phyloP scores from a whole-genome alignment of 768 basidiomycete genomes.

The Suillus clintonianus region DNA sequence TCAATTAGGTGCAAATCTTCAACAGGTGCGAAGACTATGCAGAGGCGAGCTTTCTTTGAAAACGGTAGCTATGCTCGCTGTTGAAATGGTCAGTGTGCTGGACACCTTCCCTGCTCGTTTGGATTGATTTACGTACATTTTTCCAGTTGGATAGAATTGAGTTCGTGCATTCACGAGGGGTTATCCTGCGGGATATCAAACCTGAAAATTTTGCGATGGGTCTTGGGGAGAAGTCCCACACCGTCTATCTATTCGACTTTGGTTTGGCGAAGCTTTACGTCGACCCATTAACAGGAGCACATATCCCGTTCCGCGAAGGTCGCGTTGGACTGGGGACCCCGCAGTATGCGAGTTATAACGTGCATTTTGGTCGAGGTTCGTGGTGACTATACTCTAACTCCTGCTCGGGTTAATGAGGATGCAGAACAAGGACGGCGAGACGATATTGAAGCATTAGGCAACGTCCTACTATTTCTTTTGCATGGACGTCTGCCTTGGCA shows the following conservation, averaged over 20 bases:
- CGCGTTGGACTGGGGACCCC: slow-evolving; percentile 14
- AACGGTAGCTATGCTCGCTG: slow-evolving; percentile 22
- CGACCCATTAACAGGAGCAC: slow-evolving; percentile 12
- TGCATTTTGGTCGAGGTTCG: slow-evolving; percentile 15
- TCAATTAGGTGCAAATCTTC: slow-evolving; percentile 18
- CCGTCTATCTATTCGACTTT: slow-evolving; percentile 22
- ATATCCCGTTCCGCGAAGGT: slow-evolving; percentile 15
- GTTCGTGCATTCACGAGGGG: slow-evolving; percentile 16
- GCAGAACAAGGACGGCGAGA: slow-evolving; percentile 23
- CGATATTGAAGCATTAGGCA: slow-evolving; percentile 23
- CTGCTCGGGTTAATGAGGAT: not conserved
- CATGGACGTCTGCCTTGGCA: slow-evolving; percentile 26
- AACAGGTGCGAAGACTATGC: slow-evolving; percentile 16
- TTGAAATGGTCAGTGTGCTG: slow-evolving; percentile 20
- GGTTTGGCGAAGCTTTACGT: slow-evolving; percentile 14
- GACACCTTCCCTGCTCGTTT: not conserved
- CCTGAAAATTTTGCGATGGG: slow-evolving; percentile 25
- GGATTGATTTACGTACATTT: not conserved
- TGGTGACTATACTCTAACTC: not conserved
- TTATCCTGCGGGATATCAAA: slow-evolving; percentile 25
- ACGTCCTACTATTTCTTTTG: slow-evolving; percentile 20
- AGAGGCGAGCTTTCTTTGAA: slow-evolving; percentile 18
- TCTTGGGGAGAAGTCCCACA: not conserved
- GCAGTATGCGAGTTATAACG: slow-evolving; percentile 15
- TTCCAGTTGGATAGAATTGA: slow-evolving; percentile 17